Percentiles rank a stretch among this genome's conserved stretches.
These are phyloP conservation scores for Saccharomyces paradoxus DNA, from an alignment of 805 yeast genomes.

Conservation along the genomic window DNA sequence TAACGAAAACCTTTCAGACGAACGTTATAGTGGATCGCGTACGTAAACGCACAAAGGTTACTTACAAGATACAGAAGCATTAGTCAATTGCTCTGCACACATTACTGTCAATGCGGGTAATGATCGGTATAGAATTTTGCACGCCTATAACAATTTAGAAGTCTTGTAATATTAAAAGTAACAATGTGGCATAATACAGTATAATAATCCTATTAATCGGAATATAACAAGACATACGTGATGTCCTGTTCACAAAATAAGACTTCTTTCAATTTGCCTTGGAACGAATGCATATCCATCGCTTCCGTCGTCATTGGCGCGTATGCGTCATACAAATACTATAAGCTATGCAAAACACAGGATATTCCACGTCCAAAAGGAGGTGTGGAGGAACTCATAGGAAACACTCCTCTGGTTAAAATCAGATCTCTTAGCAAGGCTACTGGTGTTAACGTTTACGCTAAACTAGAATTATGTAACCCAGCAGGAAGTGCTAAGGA, in stretches of 20 bases:
- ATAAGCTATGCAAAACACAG: neutral
- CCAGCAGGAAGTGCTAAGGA: slow-evolving; percentile 97
- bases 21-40: neutral
- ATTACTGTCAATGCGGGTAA: neutral
- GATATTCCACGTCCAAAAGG: slow-evolving; percentile 13
- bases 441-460: slow-evolving; percentile 79
- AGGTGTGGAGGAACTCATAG: slow-evolving; percentile 77
- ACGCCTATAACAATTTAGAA: neutral
- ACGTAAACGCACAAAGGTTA: neutral
- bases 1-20: neutral
- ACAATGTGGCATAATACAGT: neutral
- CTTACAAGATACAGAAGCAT: neutral
- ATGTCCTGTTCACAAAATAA: neutral
- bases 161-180: neutral
- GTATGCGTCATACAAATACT: neutral
- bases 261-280: neutral
- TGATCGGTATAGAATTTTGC: neutral
- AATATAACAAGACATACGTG: neutral
- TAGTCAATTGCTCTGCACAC: too few species aligned
- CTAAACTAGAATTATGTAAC: slow-evolving; percentile 75
- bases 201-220: neutral
- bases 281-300: neutral
- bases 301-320: neutral
- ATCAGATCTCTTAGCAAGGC: slow-evolving; percentile 59
- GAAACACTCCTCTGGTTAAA: slow-evolving; percentile 79